phyloP scores from a whole-genome alignment of 2,329 filamentous ascomycete species.

The Aureobasidium leucospermi region DNA sequence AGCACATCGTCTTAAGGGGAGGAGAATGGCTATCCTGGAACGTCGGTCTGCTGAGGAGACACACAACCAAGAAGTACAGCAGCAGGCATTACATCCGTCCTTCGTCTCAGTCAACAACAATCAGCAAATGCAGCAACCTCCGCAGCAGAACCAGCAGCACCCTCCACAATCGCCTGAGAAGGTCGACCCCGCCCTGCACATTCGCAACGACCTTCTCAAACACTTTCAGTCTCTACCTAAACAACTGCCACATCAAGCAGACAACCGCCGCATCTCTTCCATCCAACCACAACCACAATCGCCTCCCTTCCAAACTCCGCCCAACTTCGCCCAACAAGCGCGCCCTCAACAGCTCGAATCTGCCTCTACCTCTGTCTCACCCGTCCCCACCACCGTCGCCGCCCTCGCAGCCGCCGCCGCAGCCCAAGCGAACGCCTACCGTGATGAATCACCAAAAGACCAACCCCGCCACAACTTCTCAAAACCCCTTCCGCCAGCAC shows the following conservation, averaged over 20 bases:
- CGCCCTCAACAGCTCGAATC: not conserved
- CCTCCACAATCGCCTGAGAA: not conserved
- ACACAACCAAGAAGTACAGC: conserved; percentile 16
- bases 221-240: conserved; percentile 57
- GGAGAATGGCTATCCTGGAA: conserved; percentile 63
- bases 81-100: conserved; percentile 24
- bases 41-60: conserved; percentile 46
- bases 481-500: conserved; percentile 27
- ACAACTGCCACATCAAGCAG: conserved; percentile 29
- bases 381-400: conserved; percentile 4
- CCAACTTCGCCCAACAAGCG: not conserved
- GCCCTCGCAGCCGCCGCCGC: conserved; percentile 4
- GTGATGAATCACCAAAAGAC: not conserved
- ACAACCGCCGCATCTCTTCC: conserved; percentile 21
- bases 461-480: conserved; percentile 30
- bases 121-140: not conserved
- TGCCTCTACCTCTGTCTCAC: conserved; percentile 8
- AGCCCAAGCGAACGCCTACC: not conserved
- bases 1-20: conserved; percentile 70
- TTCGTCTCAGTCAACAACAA: conserved; percentile 52
- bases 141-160: not conserved
- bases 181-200: conserved; percentile 42
- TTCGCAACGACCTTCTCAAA: conserved; percentile 53
- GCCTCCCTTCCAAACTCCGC: conserved; percentile 1
- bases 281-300: conserved; percentile 8